Evolutionary conservation across 768 basidiomycete genomes (phyloP).

Genomic region (Neoboletus subvelutipes): DNA sequence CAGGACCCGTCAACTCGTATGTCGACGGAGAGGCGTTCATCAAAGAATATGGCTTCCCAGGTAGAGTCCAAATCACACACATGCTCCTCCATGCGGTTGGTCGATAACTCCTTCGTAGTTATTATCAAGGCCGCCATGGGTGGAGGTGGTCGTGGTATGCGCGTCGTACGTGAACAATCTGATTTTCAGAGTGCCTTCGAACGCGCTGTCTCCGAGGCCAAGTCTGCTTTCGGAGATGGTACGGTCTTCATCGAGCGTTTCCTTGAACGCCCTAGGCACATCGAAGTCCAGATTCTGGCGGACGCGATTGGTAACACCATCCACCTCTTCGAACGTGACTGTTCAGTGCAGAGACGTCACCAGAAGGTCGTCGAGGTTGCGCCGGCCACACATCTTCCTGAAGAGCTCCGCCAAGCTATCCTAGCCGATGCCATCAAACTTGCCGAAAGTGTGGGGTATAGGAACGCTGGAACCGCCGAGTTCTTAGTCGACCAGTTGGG

Average conservation of each 20-base stretch:
- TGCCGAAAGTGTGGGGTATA: constrained; percentile 89
- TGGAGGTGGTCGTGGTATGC: constrained; percentile 98
- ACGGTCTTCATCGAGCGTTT: constrained; percentile 99
- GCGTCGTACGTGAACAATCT: constrained; percentile 92
- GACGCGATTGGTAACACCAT: constrained; percentile 92
- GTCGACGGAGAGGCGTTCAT: constrained; percentile 85
- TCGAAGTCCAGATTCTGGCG: constrained; percentile 94
- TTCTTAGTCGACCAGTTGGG: constrained; percentile 97
- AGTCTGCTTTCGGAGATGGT: constrained; percentile 95
- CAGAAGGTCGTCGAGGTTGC: constrained; percentile 99
- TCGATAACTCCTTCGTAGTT: constrained; percentile 45
- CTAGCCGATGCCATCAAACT: constrained; percentile 90
- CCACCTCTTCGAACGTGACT: constrained; percentile 98
- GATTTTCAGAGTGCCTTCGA: constrained; percentile 89
- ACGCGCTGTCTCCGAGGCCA: constrained; percentile 93
- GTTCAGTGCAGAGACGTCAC: constrained; percentile 96
- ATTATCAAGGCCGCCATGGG: constrained; percentile 99
- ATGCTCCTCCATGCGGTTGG: constrained; percentile 5
- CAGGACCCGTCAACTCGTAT: constrained; percentile 85
- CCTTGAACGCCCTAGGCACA: constrained; percentile 94
- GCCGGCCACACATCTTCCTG: constrained; percentile 90
- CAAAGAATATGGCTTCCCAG: constrained; percentile 94
- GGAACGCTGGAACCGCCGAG: constrained; percentile 97
- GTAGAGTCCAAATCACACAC: constrained; percentile 36
- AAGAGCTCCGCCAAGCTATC: constrained; percentile 88